phyloP scores from a whole-genome alignment of 768 basidiomycete species.

The Jaapia argillacea region DNA sequence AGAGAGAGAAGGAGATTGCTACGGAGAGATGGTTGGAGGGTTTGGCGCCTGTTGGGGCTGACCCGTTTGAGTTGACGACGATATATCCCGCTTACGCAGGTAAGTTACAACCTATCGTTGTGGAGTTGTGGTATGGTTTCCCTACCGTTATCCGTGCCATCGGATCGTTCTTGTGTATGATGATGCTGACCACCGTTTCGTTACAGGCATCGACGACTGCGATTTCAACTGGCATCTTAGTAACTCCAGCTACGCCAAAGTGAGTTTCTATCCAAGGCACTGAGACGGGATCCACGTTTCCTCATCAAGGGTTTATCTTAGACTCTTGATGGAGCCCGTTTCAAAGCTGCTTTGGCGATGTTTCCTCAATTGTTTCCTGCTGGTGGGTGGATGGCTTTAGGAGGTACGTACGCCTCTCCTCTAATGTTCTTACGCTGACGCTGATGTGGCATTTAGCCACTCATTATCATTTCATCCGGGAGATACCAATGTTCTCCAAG shows the following conservation, averaged over 20 bases:
- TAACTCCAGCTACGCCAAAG: constrained; percentile 77
- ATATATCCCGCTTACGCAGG: constrained; percentile 44
- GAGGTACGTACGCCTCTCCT: constrained; percentile 17
- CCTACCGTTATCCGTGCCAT: constrained; percentile 1
- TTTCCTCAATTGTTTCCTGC: constrained; percentile 49
- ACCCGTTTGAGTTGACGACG: constrained; percentile 40
- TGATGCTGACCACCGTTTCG: too few species aligned
- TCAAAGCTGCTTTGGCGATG: constrained; percentile 34
- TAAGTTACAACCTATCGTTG: constrained; percentile 21
- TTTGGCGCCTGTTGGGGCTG: constrained; percentile 40
- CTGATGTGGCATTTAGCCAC: constrained; percentile 30
- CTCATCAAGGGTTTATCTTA: constrained; percentile 5
- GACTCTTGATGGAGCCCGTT: constrained; percentile 26
- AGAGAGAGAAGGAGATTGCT: constrained; percentile 15
- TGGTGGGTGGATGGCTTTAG: constrained; percentile 55
- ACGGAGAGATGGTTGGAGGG: constrained; percentile 33
- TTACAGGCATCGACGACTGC: constrained; percentile 53
- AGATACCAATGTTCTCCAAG: constrained; percentile 51
- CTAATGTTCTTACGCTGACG: not conserved
- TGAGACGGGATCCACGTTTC: not conserved
- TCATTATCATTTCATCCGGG: constrained; percentile 58
- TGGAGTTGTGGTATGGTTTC: not conserved
- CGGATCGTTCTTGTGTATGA: too few species aligned
- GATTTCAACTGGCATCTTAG: constrained; percentile 72
- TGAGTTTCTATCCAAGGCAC: constrained; percentile 18